Conservation (phyloP, 495 filamentous ascomycete genomes). For the Stereocaulon alpinum region DNA sequence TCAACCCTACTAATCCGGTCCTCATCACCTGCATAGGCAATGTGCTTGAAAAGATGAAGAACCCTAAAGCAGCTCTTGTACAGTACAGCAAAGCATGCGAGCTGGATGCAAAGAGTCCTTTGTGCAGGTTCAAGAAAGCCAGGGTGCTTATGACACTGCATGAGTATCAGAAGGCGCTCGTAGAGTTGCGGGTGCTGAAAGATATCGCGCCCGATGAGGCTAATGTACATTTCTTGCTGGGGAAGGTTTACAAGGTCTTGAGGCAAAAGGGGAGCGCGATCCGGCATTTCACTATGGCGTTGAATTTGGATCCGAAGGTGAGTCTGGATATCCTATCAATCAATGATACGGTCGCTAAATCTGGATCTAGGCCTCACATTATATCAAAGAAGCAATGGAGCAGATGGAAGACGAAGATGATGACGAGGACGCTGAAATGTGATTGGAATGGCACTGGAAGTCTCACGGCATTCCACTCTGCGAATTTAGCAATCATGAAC, state of each 20-base stretch:
- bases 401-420: constrained; percentile 76
- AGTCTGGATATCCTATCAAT: constrained; percentile 15
- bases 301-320: constrained; percentile 97
- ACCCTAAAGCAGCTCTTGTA: constrained; percentile 61
- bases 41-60: constrained; percentile 77
- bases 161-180: constrained; percentile 56
- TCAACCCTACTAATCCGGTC: constrained; percentile 87
- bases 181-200: constrained; percentile 72
- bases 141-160: constrained; percentile 70
- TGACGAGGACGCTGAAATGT: constrained; percentile 49
- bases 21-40: constrained; percentile 84
- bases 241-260: constrained; percentile 72
- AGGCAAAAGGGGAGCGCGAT: constrained; percentile 73
- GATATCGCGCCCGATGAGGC: constrained; percentile 89
- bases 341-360: constrained; percentile 21
- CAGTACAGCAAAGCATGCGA: constrained; percentile 73
- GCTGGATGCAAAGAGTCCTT: constrained; percentile 66
- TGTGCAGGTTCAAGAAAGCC: constrained; percentile 88
- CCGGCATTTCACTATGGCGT: constrained; percentile 81
- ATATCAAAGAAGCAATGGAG: constrained; percentile 91
- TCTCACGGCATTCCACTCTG: neutral
- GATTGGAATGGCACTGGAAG: constrained; percentile 22
- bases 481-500: neutral
- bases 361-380: constrained; percentile 58
- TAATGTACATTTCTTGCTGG: constrained; percentile 87